Percentiles rank a stretch among this genome's conserved stretches.
These are phyloP conservation scores for Penicillium antarcticum DNA, from an alignment of 495 filamentous ascomycete genomes.

Conservation along the genomic window DNA sequence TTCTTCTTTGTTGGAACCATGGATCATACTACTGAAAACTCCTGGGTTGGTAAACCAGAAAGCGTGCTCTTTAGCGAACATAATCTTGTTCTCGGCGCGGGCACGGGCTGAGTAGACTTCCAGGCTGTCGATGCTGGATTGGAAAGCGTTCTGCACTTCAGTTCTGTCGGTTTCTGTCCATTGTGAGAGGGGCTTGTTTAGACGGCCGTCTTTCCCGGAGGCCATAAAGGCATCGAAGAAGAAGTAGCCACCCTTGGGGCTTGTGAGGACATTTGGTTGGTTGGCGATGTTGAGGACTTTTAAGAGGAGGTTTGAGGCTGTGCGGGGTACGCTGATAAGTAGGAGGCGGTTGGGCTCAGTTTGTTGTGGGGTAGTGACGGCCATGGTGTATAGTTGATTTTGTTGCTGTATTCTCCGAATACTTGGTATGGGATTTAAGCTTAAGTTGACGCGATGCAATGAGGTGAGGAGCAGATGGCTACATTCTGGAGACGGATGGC, in stretches of 20 bases:
- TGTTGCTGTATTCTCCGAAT: background rate
- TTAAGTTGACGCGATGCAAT: slow-evolving; percentile 1
- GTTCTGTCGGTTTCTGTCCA: slow-evolving; percentile 23
- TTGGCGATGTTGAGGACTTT: slow-evolving; percentile 35
- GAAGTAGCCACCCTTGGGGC: slow-evolving; percentile 36
- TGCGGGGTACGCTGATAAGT: slow-evolving; percentile 36
- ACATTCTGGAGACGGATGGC: slow-evolving; percentile 1
- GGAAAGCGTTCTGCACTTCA: slow-evolving; percentile 9
- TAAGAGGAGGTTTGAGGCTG: slow-evolving; percentile 40
- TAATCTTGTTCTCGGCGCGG: slow-evolving; percentile 21
- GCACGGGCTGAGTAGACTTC: slow-evolving; percentile 23
- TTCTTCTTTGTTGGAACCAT: background rate
- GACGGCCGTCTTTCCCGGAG: background rate
- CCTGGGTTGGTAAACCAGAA: slow-evolving; percentile 17
- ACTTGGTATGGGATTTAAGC: background rate
- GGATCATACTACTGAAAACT: background rate
- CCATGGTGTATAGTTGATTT: background rate
- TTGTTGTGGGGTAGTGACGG: background rate
- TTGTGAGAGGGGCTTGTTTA: slow-evolving; percentile 16
- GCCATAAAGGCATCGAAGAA: slow-evolving; percentile 24
- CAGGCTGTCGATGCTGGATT: slow-evolving; percentile 21
- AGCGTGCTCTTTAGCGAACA: slow-evolving; percentile 42
- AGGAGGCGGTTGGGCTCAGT: slow-evolving; percentile 8
- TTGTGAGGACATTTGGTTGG: slow-evolving; percentile 29
- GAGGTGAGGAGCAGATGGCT: background rate